phyloP scores from a whole-genome alignment of 352 stramenopile species.

The Pythium folliculosum region DNA sequence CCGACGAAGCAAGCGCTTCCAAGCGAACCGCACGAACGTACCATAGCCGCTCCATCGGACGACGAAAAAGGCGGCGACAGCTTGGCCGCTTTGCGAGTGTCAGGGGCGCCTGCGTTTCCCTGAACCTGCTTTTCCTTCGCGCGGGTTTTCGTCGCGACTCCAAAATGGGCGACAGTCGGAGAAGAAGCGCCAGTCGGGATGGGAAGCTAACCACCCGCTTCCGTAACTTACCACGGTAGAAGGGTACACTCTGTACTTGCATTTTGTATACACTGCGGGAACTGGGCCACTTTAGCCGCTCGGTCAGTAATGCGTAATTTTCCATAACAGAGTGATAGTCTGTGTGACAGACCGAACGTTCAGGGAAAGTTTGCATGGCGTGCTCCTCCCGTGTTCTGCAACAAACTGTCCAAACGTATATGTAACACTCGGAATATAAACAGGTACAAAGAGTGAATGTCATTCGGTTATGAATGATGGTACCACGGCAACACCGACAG shows the following conservation, averaged over 20 bases:
- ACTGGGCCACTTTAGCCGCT: neutral
- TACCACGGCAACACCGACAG: neutral
- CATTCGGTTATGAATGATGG: slow-evolving; percentile 14
- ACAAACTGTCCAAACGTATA: neutral
- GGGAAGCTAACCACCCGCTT: slow-evolving; percentile 9
- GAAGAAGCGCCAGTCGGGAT: slow-evolving; percentile 17
- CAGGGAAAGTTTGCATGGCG: slow-evolving; percentile 34
- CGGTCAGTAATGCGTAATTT: slow-evolving; percentile 18
- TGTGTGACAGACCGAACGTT: slow-evolving; percentile 37
- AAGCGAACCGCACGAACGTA: slow-evolving; percentile 1
- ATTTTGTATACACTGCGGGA: slow-evolving; percentile 8
- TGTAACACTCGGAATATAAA: slow-evolving; percentile 1
- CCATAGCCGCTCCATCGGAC: slow-evolving; percentile 35
- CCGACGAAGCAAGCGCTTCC: neutral
- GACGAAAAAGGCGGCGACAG: slow-evolving; percentile 29
- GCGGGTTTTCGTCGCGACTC: slow-evolving; percentile 9
- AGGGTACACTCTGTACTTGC: slow-evolving; percentile 16
- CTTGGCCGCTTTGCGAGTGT: slow-evolving; percentile 19
- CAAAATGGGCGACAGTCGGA: slow-evolving; percentile 11
- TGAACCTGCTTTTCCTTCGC: neutral
- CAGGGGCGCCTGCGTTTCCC: neutral
- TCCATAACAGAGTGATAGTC: slow-evolving; percentile 4
- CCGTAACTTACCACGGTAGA: slow-evolving; percentile 11
- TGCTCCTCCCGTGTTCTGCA: slow-evolving; percentile 1
- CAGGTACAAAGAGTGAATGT: slow-evolving; percentile 5